Base-by-base conservation (phyloP, 306 rosid genomes). In the Spatholobus suberectus region DNA sequence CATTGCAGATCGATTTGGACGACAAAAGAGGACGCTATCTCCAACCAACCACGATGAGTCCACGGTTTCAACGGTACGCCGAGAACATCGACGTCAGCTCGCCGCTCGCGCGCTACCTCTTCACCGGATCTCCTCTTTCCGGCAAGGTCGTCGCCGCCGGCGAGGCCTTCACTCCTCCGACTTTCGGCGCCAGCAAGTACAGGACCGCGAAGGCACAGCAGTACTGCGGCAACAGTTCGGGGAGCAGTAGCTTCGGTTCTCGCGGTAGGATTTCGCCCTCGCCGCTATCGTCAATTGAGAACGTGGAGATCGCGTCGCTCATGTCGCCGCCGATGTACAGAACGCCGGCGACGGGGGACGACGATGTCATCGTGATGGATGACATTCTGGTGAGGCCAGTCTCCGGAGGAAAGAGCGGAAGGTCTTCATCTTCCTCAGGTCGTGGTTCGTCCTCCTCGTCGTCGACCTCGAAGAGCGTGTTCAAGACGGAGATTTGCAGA, bases 341-440 rank as follows among this genome's bases (percentile, higher is more conserved):
- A 55, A 75, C 93, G 52, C 91, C 90, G 21, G 88, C 89, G 18
- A 86, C 87, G 83, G 89, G 66, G 11, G 92, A 86, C 1, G 97
- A 93, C 63, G 97, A 93, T 51, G 90, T 87, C 27, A 34, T 93
- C 34, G 95, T 93, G 69, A 93, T 93, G 86, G 94, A 93, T 82
- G 97, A 83, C 8, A 85, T 93, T 77, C 88, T 73, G 58, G 89
- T 93, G 77, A 86, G 80, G 71, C 59, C 78, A 1, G 21, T 23
- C 32, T 54, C 83, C 0, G 85, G 81, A 23, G 84, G 81, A 66
- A 89, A 83, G 85, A 87, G 51, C 38, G 55, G 89, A 3, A 84
- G 92, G 79, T 83, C 90, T 23, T 76, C 90, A 0, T 86, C 83
- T 8, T 88, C 87, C 20, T 86, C 81, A 11, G 34, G 83, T 34